Evolutionary conservation across 805 yeast genomes (phyloP).

Genomic region (Priceomyces medius): DNA sequence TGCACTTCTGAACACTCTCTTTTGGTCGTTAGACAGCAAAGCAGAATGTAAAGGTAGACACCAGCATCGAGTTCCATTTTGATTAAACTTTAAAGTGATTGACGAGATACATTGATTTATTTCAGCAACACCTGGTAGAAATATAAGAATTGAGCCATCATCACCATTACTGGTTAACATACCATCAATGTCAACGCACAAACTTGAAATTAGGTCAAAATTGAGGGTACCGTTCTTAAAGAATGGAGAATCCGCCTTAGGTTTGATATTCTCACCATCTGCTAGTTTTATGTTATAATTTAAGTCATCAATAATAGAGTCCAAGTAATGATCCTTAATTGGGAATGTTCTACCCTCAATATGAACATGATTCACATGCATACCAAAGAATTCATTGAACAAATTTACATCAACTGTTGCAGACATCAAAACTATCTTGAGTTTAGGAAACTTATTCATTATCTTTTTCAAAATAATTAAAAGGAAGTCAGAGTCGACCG

Average conservation of each 20-base stretch:
- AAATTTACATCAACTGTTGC: slow-evolving; percentile 80
- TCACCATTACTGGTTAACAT: slow-evolving; percentile 36
- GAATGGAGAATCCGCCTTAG: slow-evolving; percentile 63
- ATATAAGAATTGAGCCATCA: slow-evolving; percentile 76
- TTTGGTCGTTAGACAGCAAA: slow-evolving; percentile 77
- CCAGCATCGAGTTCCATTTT: slow-evolving; percentile 20
- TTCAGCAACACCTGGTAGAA: slow-evolving; percentile 89
- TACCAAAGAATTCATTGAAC: slow-evolving; percentile 65
- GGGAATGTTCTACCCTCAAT: slow-evolving; percentile 95
- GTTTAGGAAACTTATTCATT: slow-evolving; percentile 46
- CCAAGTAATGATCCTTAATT: slow-evolving; percentile 72
- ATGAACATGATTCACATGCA: slow-evolving; percentile 60
- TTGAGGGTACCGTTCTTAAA: slow-evolving; percentile 69
- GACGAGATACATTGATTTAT: slow-evolving; percentile 63
- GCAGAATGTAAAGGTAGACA: slow-evolving; percentile 88
- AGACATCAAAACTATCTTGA: slow-evolving; percentile 83
- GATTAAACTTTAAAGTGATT: slow-evolving; percentile 18
- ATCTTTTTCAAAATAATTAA: slow-evolving; percentile 72
- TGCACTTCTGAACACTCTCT: slow-evolving; percentile 62
- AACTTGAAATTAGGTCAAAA: slow-evolving; percentile 63
- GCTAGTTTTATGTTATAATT: slow-evolving; percentile 52
- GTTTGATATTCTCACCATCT: slow-evolving; percentile 45
- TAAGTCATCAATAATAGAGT: slow-evolving; percentile 55
- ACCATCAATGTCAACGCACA: slow-evolving; percentile 54
- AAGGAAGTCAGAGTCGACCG: slow-evolving; percentile 85